A percentile compares a stretch with the other conserved stretches of the same genome.
These are phyloP conservation scores for Streptanthus diversifolius DNA, from an alignment of 345 rosid genomes.

Conservation along the genomic window DNA sequence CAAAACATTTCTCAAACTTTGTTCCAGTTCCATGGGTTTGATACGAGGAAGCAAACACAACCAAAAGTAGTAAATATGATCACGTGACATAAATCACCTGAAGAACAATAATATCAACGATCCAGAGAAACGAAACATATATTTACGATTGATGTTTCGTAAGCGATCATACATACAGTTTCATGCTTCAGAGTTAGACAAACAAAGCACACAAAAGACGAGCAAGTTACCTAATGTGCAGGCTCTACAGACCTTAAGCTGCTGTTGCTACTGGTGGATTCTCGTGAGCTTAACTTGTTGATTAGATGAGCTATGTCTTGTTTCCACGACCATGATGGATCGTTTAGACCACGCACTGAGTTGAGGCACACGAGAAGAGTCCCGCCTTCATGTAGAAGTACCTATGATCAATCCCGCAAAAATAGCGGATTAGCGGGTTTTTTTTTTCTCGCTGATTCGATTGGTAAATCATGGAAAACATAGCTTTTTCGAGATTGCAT, in stretches of 20 bases:
- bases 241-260: constrained; percentile 16
- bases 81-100: constrained; percentile 11
- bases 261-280: constrained; percentile 6
- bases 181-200: not conserved
- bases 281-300: constrained; percentile 31
- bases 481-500: not conserved
- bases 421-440: not conserved
- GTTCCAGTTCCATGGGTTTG: constrained; percentile 9
- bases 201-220: not conserved
- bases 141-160: constrained; percentile 7
- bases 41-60: not conserved
- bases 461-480: not conserved
- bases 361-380: constrained; percentile 89
- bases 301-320: constrained; percentile 51
- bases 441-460: not conserved
- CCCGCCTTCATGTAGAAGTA: constrained; percentile 90
- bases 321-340: constrained; percentile 84
- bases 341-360: constrained; percentile 72
- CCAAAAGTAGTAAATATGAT: constrained; percentile 9
- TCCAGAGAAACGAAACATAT: constrained; percentile 2
- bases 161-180: not conserved
- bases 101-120: not conserved
- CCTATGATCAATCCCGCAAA: constrained; percentile 41
- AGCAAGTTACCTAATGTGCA: constrained; percentile 31
- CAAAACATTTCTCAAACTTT: not conserved